Percentiles rank a stretch among this genome's conserved stretches.
Conservation (phyloP, 768 basidiomycete species). For the Lanmaoa rubissima region DNA sequence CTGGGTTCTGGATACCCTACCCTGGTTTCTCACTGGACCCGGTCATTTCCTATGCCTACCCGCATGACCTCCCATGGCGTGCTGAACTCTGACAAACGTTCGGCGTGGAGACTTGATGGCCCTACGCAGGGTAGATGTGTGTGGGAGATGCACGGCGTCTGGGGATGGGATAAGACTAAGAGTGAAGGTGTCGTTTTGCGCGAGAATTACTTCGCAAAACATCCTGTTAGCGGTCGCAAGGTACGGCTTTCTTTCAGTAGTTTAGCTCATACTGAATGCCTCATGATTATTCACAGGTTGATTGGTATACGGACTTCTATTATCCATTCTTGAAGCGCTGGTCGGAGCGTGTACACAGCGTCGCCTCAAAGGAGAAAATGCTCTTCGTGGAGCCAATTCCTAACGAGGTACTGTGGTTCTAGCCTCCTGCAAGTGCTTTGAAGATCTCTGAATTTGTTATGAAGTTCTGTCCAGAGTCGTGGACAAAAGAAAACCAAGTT, state of each 20-base stretch:
- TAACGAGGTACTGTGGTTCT: slow-evolving; percentile 65
- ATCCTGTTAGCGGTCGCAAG: slow-evolving; percentile 63
- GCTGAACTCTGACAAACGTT: slow-evolving; percentile 57
- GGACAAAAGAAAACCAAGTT: slow-evolving; percentile 64
- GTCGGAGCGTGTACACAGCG: slow-evolving; percentile 55
- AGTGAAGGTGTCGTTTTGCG: slow-evolving; percentile 71
- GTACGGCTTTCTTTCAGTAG: slow-evolving; percentile 33
- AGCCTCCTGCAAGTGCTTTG: background rate
- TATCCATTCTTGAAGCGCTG: slow-evolving; percentile 73
- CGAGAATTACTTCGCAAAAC: slow-evolving; percentile 78
- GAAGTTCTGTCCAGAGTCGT: slow-evolving; percentile 78
- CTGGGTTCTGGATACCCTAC: slow-evolving; percentile 90
- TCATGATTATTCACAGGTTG: slow-evolving; percentile 46
- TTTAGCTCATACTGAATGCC: background rate
- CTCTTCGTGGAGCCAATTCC: slow-evolving; percentile 86
- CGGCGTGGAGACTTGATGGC: slow-evolving; percentile 72
- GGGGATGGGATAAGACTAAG: slow-evolving; percentile 77
- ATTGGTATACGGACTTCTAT: slow-evolving; percentile 88
- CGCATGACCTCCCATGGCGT: slow-evolving; percentile 53
- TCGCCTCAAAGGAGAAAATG: slow-evolving; percentile 52
- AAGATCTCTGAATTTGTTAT: slow-evolving; percentile 4
- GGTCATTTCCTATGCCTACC: slow-evolving; percentile 90
- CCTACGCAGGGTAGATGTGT: slow-evolving; percentile 72
- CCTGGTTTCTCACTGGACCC: slow-evolving; percentile 70
- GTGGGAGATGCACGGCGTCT: slow-evolving; percentile 93